phyloP scores from a whole-genome alignment of 2,329 filamentous ascomycete genomes.

The Aspergillus niger region DNA sequence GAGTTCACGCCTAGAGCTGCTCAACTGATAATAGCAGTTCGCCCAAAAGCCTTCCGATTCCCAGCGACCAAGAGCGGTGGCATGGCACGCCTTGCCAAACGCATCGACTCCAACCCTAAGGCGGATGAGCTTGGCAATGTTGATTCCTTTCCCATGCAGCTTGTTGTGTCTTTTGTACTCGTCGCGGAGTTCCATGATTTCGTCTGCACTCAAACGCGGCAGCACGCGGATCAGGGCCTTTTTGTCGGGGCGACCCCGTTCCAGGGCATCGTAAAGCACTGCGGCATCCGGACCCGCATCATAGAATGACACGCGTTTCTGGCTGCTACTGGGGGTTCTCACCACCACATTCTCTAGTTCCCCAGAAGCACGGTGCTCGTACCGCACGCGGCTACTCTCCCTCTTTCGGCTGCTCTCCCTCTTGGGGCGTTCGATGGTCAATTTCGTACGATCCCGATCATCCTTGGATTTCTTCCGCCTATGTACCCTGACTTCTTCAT shows the following conservation, averaged over 20 bases:
- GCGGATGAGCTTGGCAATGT: conserved; percentile 54
- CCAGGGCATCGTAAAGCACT: conserved; percentile 73
- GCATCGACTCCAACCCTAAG: conserved; percentile 51
- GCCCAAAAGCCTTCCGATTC: conserved; percentile 97
- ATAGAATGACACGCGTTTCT: conserved; percentile 74
- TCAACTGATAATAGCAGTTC: conserved; percentile 94
- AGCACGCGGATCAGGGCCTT: conserved; percentile 78
- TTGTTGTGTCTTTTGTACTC: conserved; percentile 93
- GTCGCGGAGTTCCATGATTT: conserved; percentile 79
- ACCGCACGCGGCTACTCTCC: conserved; percentile 25
- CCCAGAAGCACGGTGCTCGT: conserved; percentile 31
- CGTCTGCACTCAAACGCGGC: conserved; percentile 79
- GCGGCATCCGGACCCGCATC: conserved; percentile 78
- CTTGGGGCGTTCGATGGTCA: conserved; percentile 30
- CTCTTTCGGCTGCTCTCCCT: conserved; percentile 25
- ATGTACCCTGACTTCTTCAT: conserved; percentile 31
- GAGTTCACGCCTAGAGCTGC: conserved; percentile 80
- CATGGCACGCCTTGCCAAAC: conserved; percentile 89
- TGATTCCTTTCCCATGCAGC: conserved; percentile 51
- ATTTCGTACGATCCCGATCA: conserved; percentile 34
- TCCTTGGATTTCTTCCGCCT: conserved; percentile 31
- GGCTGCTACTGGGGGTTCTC: conserved; percentile 50
- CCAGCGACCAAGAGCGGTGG: conserved; percentile 84
- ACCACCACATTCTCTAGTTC: conserved; percentile 44
- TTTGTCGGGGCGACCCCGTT: conserved; percentile 66